Base-by-base conservation (phyloP, 176 grass and related monocot species). In the Panicum miliaceum region DNA sequence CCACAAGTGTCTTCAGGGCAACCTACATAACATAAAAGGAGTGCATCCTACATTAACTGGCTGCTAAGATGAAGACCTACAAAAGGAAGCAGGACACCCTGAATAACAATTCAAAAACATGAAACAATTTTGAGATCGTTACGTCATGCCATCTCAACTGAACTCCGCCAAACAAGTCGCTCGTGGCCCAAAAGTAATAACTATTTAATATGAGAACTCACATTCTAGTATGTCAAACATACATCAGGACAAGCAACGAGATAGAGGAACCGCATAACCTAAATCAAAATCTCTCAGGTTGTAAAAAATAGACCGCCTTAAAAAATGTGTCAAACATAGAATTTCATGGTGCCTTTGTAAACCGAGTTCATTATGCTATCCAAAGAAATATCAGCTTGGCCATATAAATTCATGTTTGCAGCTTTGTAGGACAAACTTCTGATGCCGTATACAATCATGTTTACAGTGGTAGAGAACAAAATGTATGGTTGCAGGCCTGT, bases 1-100 rank as follows among this genome's bases (percentile, higher is more conserved):
- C 96, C 47, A 98, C 88, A 61, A 95, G 89, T 65, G 93, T 85
- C 89, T 98, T 98, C 77, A 98, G 78, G 40, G 93, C 91, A 82
- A 98, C 96, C 96, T 95, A 78, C 65, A 94, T n/a, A 40, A 84
- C 37, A 45, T 20, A 46, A 86, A 47, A 85, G 70, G 27, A 84
- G 84, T 45, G 2, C 3, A 78, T 75, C 35, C 34, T 68, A 75
- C 5, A 73, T 83, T 85, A 89, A 35, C 74, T 84, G 8, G 48
- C 23, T 88, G 11, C 29, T 32, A 38, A 15, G 20, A 34, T 70
- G 23, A 78, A 59, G 3, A 41, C n/a, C 63, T 67, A 34, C 25
- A 77, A 53, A 61, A 76, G 68, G 62, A 74, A 82, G 54, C 32
- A 58, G 34, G 35, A 57, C 34, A 43, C 25, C 47, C 47, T 26